phyloP scores from a whole-genome alignment of 1,284 basidiomycete species.

The Moniliella sp. region DNA sequence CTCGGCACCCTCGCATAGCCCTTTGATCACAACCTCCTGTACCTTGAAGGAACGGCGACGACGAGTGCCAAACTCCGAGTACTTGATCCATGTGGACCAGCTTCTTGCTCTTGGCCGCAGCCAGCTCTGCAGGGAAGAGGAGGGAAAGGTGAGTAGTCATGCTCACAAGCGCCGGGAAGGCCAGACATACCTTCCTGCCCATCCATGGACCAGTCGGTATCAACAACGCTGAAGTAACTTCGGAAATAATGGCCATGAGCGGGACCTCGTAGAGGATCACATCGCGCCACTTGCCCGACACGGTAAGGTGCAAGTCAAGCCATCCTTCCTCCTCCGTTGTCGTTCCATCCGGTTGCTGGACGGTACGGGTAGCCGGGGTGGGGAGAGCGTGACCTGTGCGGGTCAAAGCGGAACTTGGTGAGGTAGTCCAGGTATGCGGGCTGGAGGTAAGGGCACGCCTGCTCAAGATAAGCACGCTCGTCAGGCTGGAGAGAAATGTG shows the following conservation, averaged over 20 bases:
- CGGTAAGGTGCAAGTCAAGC: constrained; percentile 56
- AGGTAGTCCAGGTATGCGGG: constrained; percentile 59
- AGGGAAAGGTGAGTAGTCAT: too few species aligned
- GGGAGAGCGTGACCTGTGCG: constrained; percentile 48
- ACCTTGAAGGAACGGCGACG: constrained; percentile 56
- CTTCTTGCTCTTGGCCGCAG: constrained; percentile 49
- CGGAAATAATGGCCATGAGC: constrained; percentile 66
- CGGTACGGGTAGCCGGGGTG: too few species aligned
- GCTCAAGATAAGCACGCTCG: constrained; percentile 51
- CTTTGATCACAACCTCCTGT: constrained; percentile 58
- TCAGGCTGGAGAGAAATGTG: constrained; percentile 44
- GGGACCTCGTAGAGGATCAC: constrained; percentile 91
- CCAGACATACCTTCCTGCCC: constrained; percentile 64
- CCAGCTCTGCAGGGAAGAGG: too few species aligned
- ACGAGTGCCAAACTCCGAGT: constrained; percentile 84
- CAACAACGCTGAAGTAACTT: constrained; percentile 51
- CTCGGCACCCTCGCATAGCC: constrained; percentile 41
- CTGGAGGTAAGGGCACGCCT: constrained; percentile 55
- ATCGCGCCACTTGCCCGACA: constrained; percentile 61
- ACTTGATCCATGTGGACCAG: constrained; percentile 52
- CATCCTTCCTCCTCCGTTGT: constrained; percentile 41
- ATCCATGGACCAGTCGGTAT: constrained; percentile 61
- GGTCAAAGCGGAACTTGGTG: constrained; percentile 49
- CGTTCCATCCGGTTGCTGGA: too few species aligned
- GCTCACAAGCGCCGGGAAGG: too few species aligned